Base-by-base conservation (phyloP, 75 land plant genomes). In the Picea sitchensis region DNA sequence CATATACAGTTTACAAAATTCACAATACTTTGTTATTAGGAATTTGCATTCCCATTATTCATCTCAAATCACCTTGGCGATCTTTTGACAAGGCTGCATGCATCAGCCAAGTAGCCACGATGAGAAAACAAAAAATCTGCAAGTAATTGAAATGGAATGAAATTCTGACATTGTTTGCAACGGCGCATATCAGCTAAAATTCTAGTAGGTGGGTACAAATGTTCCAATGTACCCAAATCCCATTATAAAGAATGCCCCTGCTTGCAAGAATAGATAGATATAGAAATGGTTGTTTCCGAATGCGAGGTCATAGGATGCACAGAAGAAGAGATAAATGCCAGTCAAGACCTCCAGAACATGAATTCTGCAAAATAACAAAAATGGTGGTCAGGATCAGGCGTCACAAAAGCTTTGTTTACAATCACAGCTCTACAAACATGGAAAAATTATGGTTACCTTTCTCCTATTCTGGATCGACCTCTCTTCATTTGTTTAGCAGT, bases 221-320 rank as follows among this genome's bases (percentile, higher is more conserved):
- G 92, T 92, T 34, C 97, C 98, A 71, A 94, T 82, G 61, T 90
- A 92, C 6, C 98, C 98, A 77, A 94, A 82, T 2, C 98, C 96
- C 80, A 87, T 83, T 73, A 92, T 71, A 68, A 92, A 87, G 79
- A 95, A 95, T 4, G 98, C 94, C 38, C 78, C 62, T 11, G 98
- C 82, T 80, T 95, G 98, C 30, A 87, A 64, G 38, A 76, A 92
- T 17, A 95, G 87, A 75, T 88, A 95, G 23, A 95, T 77, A 84
- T 79, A 95, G 83, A 86, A 95, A 73, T 87, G 89, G 79, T 90
- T 87, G n/a, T 86, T 76, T 21, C 93, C 93, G 78, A 79, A 90
- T 73, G 76, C 81, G 38, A 94, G 51, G 63, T 95, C 91, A 67
- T 92, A 92, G 75, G 80, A 87, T 8, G 88, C 98, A 71, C 97